Percentiles rank a stretch among this genome's conserved stretches.
Conservation (phyloP, 1,284 basidiomycete genomes). For the Apiotrichum gracile region DNA sequence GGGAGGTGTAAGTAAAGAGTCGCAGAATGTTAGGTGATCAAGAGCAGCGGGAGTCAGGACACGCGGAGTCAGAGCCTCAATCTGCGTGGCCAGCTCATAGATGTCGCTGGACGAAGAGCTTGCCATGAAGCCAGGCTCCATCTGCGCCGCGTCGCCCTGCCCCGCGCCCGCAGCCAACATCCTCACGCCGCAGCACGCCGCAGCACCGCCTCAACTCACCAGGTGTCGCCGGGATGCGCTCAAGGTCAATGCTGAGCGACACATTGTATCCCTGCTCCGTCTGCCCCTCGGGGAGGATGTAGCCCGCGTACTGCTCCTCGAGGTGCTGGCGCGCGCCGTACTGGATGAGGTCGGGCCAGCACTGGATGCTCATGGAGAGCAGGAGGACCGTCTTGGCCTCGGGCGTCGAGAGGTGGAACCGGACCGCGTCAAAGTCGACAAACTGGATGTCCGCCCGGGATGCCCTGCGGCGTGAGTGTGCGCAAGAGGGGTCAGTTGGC, state of each 20-base stretch:
- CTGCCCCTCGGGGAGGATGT: conserved; percentile 48
- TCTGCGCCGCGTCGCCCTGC: no score
- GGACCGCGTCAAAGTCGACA: conserved; percentile 95
- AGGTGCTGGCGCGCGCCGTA: conserved; percentile 82
- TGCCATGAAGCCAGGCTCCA: no score
- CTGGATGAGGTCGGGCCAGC: conserved; percentile 87
- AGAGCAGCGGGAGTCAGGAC: background rate
- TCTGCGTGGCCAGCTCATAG: no score
- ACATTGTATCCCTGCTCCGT: conserved; percentile 83
- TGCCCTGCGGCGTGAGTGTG: conserved; percentile 55
- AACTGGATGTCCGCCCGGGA: conserved; percentile 88
- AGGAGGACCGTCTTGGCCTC: conserved; percentile 70
- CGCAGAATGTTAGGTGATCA: background rate
- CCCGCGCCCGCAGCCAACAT: background rate
- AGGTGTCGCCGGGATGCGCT: conserved; percentile 67
- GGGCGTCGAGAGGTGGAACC: conserved; percentile 85
- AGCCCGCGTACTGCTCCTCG: conserved; percentile 72
- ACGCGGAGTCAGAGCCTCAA: no score
- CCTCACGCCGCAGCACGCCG: background rate
- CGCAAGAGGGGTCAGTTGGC: background rate
- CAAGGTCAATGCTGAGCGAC: conserved; percentile 79
- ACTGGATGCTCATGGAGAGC: conserved; percentile 94
- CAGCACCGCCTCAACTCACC: conserved; percentile 56
- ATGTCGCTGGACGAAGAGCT: no score
- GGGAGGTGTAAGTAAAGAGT: conserved; percentile 9